Percentiles rank a stretch among this genome's conserved stretches.
These are phyloP conservation scores for Exophiala lecanii-corni DNA, from an alignment of 2,329 filamentous ascomycete species.

Conservation along the genomic window DNA sequence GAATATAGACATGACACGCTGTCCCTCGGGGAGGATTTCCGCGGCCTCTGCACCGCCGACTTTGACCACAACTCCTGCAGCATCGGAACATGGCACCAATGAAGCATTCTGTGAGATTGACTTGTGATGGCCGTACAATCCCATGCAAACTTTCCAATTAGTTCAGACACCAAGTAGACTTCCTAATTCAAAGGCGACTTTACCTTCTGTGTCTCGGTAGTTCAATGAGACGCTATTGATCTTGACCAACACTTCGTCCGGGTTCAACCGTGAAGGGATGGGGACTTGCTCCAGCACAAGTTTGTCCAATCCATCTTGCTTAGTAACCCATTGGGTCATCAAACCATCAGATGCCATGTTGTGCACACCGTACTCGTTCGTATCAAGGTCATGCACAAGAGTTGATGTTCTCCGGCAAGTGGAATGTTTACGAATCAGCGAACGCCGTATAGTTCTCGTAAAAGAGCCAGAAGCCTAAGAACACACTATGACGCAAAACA, in stretches of 20 bases:
- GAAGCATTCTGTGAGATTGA: constrained; percentile 1
- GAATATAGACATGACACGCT: constrained; percentile 37
- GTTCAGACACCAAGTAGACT: too few species aligned
- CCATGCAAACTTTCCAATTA: constrained; percentile 11
- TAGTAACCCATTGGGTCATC: constrained; percentile 51
- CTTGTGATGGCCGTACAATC: constrained; percentile 18
- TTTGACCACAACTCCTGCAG: constrained; percentile 38
- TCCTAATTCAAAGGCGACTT: too few species aligned
- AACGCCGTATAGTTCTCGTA: too few species aligned
- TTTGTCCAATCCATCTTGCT: constrained; percentile 53
- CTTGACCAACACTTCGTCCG: constrained; percentile 60
- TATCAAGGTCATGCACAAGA: too few species aligned
- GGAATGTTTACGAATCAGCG: too few species aligned
- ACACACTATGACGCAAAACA: too few species aligned
- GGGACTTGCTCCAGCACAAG: constrained; percentile 43
- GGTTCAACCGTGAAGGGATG: constrained; percentile 43
- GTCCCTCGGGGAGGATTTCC: constrained; percentile 31
- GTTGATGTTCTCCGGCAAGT: too few species aligned
- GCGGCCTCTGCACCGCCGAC: constrained; percentile 35
- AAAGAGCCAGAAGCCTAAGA: too few species aligned
- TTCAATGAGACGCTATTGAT: constrained; percentile 47
- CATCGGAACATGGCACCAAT: constrained; percentile 38
- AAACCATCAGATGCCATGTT: constrained; percentile 3
- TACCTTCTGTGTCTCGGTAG: constrained; percentile 44
- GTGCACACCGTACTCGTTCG: too few species aligned